Percentiles rank a stretch among this genome's conserved stretches.
Evolutionary conservation across 805 yeast species (phyloP).

Genomic region (Hanseniaspora valbyensis): DNA sequence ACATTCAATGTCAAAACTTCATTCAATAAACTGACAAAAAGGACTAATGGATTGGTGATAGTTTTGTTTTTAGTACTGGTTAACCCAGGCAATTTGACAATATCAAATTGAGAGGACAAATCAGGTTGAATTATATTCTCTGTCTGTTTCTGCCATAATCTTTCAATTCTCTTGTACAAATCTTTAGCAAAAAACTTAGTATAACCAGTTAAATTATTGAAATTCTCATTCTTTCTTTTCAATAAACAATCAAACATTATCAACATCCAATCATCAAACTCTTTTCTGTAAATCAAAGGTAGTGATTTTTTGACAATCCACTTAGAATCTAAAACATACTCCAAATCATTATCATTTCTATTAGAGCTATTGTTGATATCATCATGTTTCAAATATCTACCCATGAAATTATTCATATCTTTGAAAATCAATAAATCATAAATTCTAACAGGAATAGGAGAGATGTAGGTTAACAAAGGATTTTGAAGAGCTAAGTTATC

Average conservation of each 20-base stretch:
- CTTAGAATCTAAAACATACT: slow-evolving; percentile 35
- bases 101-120: slow-evolving; percentile 51
- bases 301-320: slow-evolving; percentile 75
- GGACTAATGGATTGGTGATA: slow-evolving; percentile 65
- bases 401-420: slow-evolving; percentile 84
- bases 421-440: slow-evolving; percentile 58
- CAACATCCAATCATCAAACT: slow-evolving; percentile 78
- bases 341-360: slow-evolving; percentile 31
- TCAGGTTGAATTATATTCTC: slow-evolving; percentile 62
- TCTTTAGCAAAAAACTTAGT: slow-evolving; percentile 63
- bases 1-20: slow-evolving; percentile 56
- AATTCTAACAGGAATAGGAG: slow-evolving; percentile 41
- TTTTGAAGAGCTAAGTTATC: slow-evolving; percentile 2
- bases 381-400: slow-evolving; percentile 30
- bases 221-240: slow-evolving; percentile 36
- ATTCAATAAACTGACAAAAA: slow-evolving; percentile 65
- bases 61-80: slow-evolving; percentile 36
- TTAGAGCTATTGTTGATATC: background rate
- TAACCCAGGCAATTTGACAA: slow-evolving; percentile 67
- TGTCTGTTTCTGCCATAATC: slow-evolving; percentile 55
- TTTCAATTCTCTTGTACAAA: slow-evolving; percentile 52
- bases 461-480: slow-evolving; percentile 20
- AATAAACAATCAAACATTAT: slow-evolving; percentile 62
- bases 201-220: slow-evolving; percentile 27
- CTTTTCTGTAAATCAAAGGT: slow-evolving; percentile 65